These are phyloP conservation scores for Penstemon newberryi DNA, from an alignment of 257 asterid species.

Conservation along the genomic window DNA sequence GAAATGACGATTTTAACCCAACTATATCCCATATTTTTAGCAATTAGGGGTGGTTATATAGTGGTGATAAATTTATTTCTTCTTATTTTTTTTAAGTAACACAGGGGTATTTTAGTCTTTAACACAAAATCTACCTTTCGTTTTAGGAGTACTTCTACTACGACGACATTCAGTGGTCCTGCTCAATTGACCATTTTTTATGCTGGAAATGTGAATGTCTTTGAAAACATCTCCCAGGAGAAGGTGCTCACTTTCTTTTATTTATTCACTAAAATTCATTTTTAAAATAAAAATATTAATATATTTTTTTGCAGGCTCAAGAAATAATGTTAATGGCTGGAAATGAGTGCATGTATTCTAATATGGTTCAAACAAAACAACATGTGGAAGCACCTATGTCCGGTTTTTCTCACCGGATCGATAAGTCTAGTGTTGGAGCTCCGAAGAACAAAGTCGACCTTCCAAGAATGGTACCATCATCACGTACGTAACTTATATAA, in stretches of 20 bases:
- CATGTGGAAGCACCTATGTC: conserved; percentile 52
- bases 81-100: too few species aligned
- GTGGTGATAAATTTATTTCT: too few species aligned
- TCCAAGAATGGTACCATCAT: conserved; percentile 40
- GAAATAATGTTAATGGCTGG: conserved; percentile 81
- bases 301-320: conserved; percentile 56
- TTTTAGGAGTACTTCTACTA: conserved; percentile 47
- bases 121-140: too few species aligned
- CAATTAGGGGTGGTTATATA: too few species aligned
- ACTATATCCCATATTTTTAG: too few species aligned
- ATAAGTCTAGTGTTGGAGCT: conserved; percentile 37
- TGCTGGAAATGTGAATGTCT: conserved; percentile 69
- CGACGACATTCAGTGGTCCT: conserved; percentile 41
- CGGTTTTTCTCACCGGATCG: conserved; percentile 59
- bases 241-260: conserved; percentile 43
- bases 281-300: background rate
- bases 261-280: background rate
- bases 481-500: conserved; percentile 50
- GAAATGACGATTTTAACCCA: too few species aligned
- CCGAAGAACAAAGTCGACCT: conserved; percentile 47
- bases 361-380: conserved; percentile 42
- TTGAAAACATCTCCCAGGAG: conserved; percentile 72
- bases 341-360: conserved; percentile 34
- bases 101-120: too few species aligned
- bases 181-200: conserved; percentile 77